phyloP scores from a whole-genome alignment of 1,139 yeast genomes.

The Kodamaea fungicola region DNA sequence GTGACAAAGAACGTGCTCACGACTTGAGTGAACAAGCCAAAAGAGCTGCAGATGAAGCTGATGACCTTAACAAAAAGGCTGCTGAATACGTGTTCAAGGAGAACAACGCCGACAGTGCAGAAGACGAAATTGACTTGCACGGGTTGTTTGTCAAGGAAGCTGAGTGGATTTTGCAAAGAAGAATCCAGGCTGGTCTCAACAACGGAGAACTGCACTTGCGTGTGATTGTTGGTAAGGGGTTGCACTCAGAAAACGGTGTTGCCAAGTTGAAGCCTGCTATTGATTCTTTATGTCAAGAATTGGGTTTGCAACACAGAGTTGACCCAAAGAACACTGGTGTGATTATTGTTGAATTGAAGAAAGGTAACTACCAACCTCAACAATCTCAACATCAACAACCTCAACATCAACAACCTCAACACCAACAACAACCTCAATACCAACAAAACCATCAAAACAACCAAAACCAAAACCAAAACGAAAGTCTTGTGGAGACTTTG shows the following conservation, averaged over 20 bases:
- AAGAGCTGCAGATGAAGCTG: slow-evolving; percentile 57
- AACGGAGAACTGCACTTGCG: slow-evolving; percentile 55
- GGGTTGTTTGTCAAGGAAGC: slow-evolving; percentile 92
- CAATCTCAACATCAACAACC: slow-evolving; percentile 30
- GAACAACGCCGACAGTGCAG: slow-evolving; percentile 80
- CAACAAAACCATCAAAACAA: slow-evolving; percentile 20
- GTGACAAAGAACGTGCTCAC: slow-evolving; percentile 72
- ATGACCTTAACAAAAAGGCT: slow-evolving; percentile 69
- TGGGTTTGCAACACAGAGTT: slow-evolving; percentile 55
- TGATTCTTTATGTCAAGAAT: slow-evolving; percentile 68
- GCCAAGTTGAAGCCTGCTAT: slow-evolving; percentile 91
- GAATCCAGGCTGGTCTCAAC: slow-evolving; percentile 64
- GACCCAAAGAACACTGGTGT: slow-evolving; percentile 81
- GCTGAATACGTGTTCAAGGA: slow-evolving; percentile 88
- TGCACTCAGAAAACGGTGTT: slow-evolving; percentile 76
- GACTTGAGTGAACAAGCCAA: slow-evolving; percentile 70
- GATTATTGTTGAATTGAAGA: slow-evolving; percentile 58
- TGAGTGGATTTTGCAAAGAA: slow-evolving; percentile 63
- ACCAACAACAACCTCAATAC: slow-evolving; percentile 18
- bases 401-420: slow-evolving; percentile 26
- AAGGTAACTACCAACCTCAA: slow-evolving; percentile 17
- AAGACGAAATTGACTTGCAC: slow-evolving; percentile 88
- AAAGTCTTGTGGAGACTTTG: slow-evolving; percentile 20
- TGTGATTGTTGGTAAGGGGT: slow-evolving; percentile 93
- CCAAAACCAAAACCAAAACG: slow-evolving; percentile 16